phyloP scores from a whole-genome alignment of 2,329 filamentous ascomycete genomes.

The Penicillium decumbens region DNA sequence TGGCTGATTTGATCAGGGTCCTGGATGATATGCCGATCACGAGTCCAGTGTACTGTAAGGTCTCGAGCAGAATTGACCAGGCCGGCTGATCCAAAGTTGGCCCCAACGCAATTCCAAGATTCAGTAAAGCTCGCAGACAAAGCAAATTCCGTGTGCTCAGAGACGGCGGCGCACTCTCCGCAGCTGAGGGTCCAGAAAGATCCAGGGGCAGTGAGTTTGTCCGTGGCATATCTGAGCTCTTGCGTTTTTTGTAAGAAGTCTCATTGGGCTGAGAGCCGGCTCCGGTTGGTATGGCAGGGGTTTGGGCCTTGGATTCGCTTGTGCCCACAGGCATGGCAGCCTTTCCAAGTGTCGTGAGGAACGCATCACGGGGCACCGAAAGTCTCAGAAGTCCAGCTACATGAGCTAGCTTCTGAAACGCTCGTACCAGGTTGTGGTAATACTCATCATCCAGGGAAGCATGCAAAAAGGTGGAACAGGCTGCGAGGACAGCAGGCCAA shows the following conservation, averaged over 20 bases:
- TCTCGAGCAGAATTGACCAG: slow-evolving; percentile 89
- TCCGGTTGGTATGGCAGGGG: slow-evolving; percentile 10
- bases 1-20: slow-evolving; percentile 26
- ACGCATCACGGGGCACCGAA: slow-evolving; percentile 82
- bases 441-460: slow-evolving; percentile 88
- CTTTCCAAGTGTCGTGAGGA: slow-evolving; percentile 89
- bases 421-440: slow-evolving; percentile 84
- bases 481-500: slow-evolving; percentile 92
- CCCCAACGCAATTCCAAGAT: slow-evolving; percentile 88
- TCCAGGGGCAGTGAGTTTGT: slow-evolving; percentile 27
- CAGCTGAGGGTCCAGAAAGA: slow-evolving; percentile 17
- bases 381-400: slow-evolving; percentile 85
- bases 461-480: slow-evolving; percentile 91
- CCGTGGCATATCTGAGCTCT: slow-evolving; percentile 25
- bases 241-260: slow-evolving; percentile 29
- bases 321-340: slow-evolving; percentile 80
- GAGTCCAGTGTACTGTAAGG: slow-evolving; percentile 86
- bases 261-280: slow-evolving; percentile 22
- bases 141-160: slow-evolving; percentile 85
- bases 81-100: slow-evolving; percentile 72
- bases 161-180: slow-evolving; percentile 48
- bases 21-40: slow-evolving; percentile 56
- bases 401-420: slow-evolving; percentile 92
- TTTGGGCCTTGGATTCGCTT: slow-evolving; percentile 21
- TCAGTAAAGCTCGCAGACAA: slow-evolving; percentile 85